Conservation (phyloP, 2,329 filamentous ascomycete species). For the Xylariaceae sp. region DNA sequence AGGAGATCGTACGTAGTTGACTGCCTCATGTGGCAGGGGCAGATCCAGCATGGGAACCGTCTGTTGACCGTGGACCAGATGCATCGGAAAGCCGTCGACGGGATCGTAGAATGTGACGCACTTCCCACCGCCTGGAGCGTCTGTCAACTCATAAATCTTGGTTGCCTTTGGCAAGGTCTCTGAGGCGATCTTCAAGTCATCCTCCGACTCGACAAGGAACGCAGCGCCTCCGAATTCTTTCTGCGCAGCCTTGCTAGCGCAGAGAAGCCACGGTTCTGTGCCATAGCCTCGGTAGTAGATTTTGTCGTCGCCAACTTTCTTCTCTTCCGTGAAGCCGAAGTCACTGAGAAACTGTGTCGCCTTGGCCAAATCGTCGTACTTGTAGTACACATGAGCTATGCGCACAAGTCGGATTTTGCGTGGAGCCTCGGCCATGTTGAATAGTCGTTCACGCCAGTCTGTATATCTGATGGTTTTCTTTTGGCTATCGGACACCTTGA, state of each 20-base stretch:
- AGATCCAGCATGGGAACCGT: constrained; percentile 31
- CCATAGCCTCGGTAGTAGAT: constrained; percentile 61
- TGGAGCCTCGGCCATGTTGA: constrained; percentile 18
- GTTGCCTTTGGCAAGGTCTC: constrained; percentile 43
- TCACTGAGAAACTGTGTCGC: constrained; percentile 41
- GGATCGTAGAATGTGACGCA: constrained; percentile 49
- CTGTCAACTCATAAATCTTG: constrained; percentile 40
- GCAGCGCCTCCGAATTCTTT: constrained; percentile 53
- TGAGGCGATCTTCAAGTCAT: constrained; percentile 49
- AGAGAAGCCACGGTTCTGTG: constrained; percentile 55
- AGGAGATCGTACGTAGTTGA: constrained; percentile 38
- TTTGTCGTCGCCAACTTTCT: constrained; percentile 32
- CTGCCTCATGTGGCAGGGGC: constrained; percentile 35
- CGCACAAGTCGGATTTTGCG: constrained; percentile 27
- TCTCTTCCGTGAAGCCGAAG: constrained; percentile 42
- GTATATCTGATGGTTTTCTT: too few relatives aligned
- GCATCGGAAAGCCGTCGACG: constrained; percentile 53
- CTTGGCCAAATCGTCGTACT: constrained; percentile 38
- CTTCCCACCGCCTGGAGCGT: constrained; percentile 50
- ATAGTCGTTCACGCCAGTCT: background rate
- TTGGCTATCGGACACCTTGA: too few relatives aligned
- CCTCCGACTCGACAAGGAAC: constrained; percentile 53
- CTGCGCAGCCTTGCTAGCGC: constrained; percentile 42
- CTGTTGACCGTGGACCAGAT: constrained; percentile 52
- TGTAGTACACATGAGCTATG: constrained; percentile 44